phyloP scores from a whole-genome alignment of 352 stramenopile species.

The Phytophthora sansomeana region DNA sequence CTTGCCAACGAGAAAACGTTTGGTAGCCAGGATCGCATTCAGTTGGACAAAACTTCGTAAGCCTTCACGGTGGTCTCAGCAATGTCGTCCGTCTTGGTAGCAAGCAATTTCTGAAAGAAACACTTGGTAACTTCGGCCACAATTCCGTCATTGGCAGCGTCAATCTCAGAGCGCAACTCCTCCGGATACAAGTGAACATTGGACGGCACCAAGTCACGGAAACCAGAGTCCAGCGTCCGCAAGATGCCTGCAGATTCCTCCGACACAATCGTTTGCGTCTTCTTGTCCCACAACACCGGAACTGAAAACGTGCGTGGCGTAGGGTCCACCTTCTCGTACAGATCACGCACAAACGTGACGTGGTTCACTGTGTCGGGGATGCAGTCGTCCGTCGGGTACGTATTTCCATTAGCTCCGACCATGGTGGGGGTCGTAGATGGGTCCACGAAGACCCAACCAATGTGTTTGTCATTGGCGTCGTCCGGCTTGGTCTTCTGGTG shows the following conservation, averaged over 20 bases:
- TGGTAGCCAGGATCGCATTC: constrained; percentile 21
- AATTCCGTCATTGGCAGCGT: constrained; percentile 73
- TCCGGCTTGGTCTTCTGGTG: constrained; percentile 52
- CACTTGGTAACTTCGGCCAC: constrained; percentile 60
- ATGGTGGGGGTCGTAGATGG: constrained; percentile 7
- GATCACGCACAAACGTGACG: constrained; percentile 35
- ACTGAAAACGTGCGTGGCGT: constrained; percentile 29
- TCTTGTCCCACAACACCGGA: too few relatives aligned
- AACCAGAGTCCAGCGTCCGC: too few relatives aligned
- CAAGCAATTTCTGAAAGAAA: constrained; percentile 68
- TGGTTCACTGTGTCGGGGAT: constrained; percentile 38
- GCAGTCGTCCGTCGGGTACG: constrained; percentile 27
- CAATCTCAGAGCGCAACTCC: constrained; percentile 59
- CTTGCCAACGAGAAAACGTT: constrained; percentile 32
- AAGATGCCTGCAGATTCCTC: too few relatives aligned
- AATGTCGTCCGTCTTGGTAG: constrained; percentile 62
- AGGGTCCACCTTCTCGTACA: constrained; percentile 47
- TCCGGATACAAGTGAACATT: too few relatives aligned
- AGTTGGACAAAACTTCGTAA: constrained; percentile 34
- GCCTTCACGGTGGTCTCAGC: constrained; percentile 38
- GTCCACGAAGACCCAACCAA: constrained; percentile 43
- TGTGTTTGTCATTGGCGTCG: constrained; percentile 38
- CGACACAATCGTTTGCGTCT: too few relatives aligned
- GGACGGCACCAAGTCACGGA: too few relatives aligned
- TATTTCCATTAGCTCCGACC: constrained; percentile 16